These are phyloP conservation scores for Emmonsiellopsis sp. DNA, from an alignment of 2,329 filamentous ascomycete species.

Conservation along the genomic window DNA sequence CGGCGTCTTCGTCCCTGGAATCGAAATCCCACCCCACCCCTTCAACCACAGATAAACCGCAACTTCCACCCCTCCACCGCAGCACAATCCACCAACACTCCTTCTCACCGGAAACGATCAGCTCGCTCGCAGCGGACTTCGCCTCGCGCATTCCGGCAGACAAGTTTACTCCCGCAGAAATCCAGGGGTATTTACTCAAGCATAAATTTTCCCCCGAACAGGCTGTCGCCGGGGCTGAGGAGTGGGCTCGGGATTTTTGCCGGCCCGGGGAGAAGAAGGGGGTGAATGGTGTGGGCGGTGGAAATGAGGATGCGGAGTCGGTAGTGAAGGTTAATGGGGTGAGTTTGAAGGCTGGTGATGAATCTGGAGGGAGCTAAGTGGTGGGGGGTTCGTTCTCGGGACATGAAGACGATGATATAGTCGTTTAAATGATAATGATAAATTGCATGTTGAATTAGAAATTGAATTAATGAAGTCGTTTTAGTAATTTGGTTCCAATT, in stretches of 20 bases:
- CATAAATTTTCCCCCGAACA: background rate
- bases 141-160: constrained; percentile 21
- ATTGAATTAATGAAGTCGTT: too few species aligned
- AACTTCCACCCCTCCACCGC: background rate
- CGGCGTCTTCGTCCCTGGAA: background rate
- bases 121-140: constrained; percentile 21
- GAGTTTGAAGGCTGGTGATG: background rate
- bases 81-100: background rate
- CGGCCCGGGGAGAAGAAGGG: background rate
- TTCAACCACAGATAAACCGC: background rate
- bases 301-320: background rate
- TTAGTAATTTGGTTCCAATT: too few species aligned
- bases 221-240: constrained; percentile 1
- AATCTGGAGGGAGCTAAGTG: too few species aligned
- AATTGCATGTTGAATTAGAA: too few species aligned
- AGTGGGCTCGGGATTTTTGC: background rate
- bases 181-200: constrained; percentile 31
- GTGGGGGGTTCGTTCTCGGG: too few species aligned
- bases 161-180: constrained; percentile 31
- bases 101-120: constrained; percentile 12
- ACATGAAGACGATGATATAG: too few species aligned
- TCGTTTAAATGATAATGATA: too few species aligned
- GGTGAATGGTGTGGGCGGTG: background rate
- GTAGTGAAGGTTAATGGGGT: background rate
- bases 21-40: background rate